Evolutionary conservation across 345 rosid species (phyloP), one percentile per base, ranked within the genome.

Genomic region (Diplotaxis tenuifolia): DNA sequence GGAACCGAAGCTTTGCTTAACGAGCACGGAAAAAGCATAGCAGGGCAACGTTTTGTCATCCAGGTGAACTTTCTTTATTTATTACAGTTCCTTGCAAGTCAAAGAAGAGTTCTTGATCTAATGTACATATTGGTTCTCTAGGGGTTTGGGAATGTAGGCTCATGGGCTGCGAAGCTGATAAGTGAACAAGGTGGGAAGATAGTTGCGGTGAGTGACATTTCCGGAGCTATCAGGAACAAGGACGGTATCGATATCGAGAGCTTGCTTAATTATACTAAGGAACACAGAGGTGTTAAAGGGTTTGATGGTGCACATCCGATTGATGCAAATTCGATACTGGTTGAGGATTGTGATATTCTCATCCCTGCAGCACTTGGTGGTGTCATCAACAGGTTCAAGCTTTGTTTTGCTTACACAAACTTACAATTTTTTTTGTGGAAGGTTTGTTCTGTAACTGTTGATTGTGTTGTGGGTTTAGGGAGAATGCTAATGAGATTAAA

Each of bases 351-450:
- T 0, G 99, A 95, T 55, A 74, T 95, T 65, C 94, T 95, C 62
- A 87, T 95, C 53, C 98, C 99, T 2, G 99, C 99, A 27, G 99
- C 99, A 61, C 96, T 92, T 15, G 97, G 99, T 0, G 99, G 99
- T 47, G 96, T 95, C 76, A 89, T 92, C 76, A 95, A 89, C 83
- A 89, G 93, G 98, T 93, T 77, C 18, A 7, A 65, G 34, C 58
- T 60, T 57, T 22, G 14, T 29, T n/a, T 74, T 34, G 53, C 73
- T n/a, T 15, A 49, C 42, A 71, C 10, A 53, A 53, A 38, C n/a
- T 36, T 52, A 2, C 7, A 0, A 10, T 19, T 56, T 1, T 62
- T 20, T n/a, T 7, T 0, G n/a, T n/a, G 56, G 5, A 11, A 36
- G 22, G 11, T 2, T 12, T 76, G 34, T 1, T 21, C 0, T 23